A percentile compares a stretch with the other conserved stretches of the same genome.
These are phyloP conservation scores for Rhizophagus prolifer DNA, from an alignment of 192 early-diverging fungal genomes.

Conservation along the genomic window DNA sequence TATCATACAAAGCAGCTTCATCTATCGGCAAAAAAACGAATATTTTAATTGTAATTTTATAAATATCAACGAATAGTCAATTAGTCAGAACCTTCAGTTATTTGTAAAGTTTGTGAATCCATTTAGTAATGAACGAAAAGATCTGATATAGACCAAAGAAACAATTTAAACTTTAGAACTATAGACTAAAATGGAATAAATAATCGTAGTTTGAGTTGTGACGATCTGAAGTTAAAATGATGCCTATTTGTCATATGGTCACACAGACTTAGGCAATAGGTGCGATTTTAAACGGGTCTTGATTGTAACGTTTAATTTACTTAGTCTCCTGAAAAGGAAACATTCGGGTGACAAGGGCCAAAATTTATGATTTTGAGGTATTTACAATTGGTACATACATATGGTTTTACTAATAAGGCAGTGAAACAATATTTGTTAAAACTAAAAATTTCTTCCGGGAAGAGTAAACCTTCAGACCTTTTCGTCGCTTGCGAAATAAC, in stretches of 20 bases:
- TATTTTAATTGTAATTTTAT: not conserved
- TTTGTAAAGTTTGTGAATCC: not conserved
- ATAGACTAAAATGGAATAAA: not conserved
- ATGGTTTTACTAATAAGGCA: conserved; percentile 3
- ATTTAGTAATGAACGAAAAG: not conserved
- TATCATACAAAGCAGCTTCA: conserved; percentile 92
- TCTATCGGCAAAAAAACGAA: conserved; percentile 42
- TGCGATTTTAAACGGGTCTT: not conserved
- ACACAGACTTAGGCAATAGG: not conserved
- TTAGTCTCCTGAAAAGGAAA: not conserved
- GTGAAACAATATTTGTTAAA: conserved; percentile 4
- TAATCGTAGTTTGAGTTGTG: not conserved
- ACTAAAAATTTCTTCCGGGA: not conserved
- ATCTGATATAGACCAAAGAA: not conserved
- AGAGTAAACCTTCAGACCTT: not conserved
- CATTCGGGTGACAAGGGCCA: not conserved
- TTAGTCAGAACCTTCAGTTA: not conserved
- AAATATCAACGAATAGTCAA: not conserved
- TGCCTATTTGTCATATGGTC: not conserved
- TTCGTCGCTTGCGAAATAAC: not conserved
- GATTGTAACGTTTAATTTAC: not conserved
- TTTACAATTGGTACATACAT: too few species aligned
- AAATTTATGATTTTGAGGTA: not conserved
- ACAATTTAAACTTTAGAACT: not conserved
- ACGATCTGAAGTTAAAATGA: not conserved